Percentiles rank a stretch among this genome's conserved stretches.
Evolutionary conservation across 768 basidiomycete species (phyloP).

Genomic region (Mycena floridula): DNA sequence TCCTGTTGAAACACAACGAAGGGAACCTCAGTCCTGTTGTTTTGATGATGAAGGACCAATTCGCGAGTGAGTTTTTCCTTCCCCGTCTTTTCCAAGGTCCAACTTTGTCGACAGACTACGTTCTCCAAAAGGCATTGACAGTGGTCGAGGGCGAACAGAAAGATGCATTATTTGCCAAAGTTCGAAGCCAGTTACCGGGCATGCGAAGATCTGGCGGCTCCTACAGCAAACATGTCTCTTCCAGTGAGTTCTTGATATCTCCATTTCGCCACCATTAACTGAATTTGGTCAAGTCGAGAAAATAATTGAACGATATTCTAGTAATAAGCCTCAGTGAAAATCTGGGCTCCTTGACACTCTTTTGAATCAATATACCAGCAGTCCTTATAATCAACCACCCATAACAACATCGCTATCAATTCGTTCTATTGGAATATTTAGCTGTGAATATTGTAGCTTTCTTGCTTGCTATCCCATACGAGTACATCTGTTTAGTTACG

Average conservation of each 20-base stretch:
- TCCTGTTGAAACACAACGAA: constrained; percentile 61
- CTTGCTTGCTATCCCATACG: no score
- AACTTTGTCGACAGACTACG: constrained; percentile 54
- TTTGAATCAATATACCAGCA: constrained; percentile 3
- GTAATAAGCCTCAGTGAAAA: constrained; percentile 1
- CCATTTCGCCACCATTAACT: not conserved
- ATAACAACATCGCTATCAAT: no score
- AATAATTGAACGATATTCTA: constrained; percentile 47
- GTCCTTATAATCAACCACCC: not conserved
- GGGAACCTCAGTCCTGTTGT: constrained; percentile 68
- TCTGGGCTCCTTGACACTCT: constrained; percentile 22
- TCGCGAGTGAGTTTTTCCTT: constrained; percentile 58
- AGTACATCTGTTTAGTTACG: no score
- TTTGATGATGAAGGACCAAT: constrained; percentile 83
- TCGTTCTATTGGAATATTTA: constrained; percentile 13
- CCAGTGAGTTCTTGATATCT: constrained; percentile 45
- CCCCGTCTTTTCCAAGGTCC: not conserved
- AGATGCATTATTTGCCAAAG: constrained; percentile 52
- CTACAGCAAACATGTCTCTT: constrained; percentile 75
- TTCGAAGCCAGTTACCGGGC: constrained; percentile 60
- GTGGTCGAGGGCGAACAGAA: constrained; percentile 70
- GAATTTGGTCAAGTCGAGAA: constrained; percentile 50
- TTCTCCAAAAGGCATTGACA: constrained; percentile 71
- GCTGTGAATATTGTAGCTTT: constrained; percentile 12
- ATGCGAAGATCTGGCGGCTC: constrained; percentile 70